Base-by-base conservation (phyloP, 1,284 basidiomycete species). In the Melampsora americana region DNA sequence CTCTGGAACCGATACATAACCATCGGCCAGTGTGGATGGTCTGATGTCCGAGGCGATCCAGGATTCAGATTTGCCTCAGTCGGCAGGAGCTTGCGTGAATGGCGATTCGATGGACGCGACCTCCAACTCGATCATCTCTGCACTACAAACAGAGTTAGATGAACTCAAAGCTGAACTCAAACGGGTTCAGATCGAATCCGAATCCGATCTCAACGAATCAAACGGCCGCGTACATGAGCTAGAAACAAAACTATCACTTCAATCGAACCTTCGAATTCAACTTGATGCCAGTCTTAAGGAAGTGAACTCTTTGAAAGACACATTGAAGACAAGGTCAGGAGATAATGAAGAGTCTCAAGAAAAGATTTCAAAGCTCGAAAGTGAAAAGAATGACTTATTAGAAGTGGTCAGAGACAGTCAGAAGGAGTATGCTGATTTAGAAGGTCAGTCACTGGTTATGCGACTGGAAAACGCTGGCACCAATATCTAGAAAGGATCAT, bases 121-220 rank as follows among this genome's bases (percentile, higher is more conserved):
- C 42, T 23, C 48, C 28, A 20, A 42, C 28, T 7, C 35, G 32
- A 44, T n/a, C n/a, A 18, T 71, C 18, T n/a, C 71, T 30, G 46
- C 20, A 2, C 65, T 74, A 23, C 48, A 67, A 23, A 32, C 53
- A 5, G 48, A 66, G 50, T 65, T 74, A 35, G 72, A 74, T 48
- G 48, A 60, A 20, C 50, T 64, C 32, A 66, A 67, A n/a, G 30
- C 72, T 32, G 65, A 74, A 48, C 50, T 74, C 5, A 53, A 53
- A 20, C 64, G 72, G 9, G 28, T 74, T 30, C 64, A 74, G 26
- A 74, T 74, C 65, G 72, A 74, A 61, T 67, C 64, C 0, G 72
- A 74, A 48, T 56, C 72, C 9, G 72, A 66, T n/a, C 56, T 74
- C 28, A 66, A 74, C 42, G 64, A 50, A 1, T 56, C 72, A 0